Conservation (phyloP, 2,329 filamentous ascomycete species). For the Arachnomyces sp. region DNA sequence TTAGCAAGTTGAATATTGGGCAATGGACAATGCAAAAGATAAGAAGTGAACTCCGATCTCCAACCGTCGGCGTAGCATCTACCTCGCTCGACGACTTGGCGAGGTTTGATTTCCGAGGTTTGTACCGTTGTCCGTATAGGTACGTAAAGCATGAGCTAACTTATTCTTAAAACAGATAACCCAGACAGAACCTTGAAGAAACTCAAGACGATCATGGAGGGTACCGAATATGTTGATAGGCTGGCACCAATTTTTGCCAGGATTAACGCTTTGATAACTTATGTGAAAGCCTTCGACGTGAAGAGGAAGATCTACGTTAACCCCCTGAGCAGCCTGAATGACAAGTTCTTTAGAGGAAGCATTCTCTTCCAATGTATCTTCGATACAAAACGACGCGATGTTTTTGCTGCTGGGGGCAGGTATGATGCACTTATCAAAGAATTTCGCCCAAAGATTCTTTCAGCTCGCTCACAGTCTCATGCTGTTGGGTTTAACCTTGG, state of each 20-base stretch:
- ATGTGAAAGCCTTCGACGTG: constrained; percentile 67
- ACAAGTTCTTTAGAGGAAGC: constrained; percentile 80
- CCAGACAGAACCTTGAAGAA: constrained; percentile 68
- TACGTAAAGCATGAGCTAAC: background rate
- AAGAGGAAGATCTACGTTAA: constrained; percentile 73
- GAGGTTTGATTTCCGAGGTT: constrained; percentile 82
- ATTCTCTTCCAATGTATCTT: constrained; percentile 86
- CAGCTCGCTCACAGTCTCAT: constrained; percentile 59
- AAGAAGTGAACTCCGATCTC: constrained; percentile 71
- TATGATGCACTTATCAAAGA: constrained; percentile 87
- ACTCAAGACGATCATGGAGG: constrained; percentile 47
- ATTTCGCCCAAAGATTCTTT: constrained; percentile 63
- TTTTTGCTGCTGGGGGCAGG: constrained; percentile 86
- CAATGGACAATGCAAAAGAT: constrained; percentile 78
- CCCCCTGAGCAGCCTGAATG: constrained; percentile 80
- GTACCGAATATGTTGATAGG: constrained; percentile 45
- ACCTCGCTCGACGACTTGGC: constrained; percentile 86
- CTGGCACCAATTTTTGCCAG: constrained; percentile 60
- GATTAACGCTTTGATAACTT: constrained; percentile 68
- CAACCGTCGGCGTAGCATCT: constrained; percentile 71
- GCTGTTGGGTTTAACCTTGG: constrained; percentile 89
- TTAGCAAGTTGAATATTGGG: constrained; percentile 81
- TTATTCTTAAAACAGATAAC: constrained; percentile 45
- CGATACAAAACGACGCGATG: constrained; percentile 70
- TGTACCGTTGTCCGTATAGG: constrained; percentile 12